Evolutionary conservation across 192 early-diverging fungal genomes (phyloP), one percentile per base, ranked within the genome.

Genomic region (Coemansia sp.): DNA sequence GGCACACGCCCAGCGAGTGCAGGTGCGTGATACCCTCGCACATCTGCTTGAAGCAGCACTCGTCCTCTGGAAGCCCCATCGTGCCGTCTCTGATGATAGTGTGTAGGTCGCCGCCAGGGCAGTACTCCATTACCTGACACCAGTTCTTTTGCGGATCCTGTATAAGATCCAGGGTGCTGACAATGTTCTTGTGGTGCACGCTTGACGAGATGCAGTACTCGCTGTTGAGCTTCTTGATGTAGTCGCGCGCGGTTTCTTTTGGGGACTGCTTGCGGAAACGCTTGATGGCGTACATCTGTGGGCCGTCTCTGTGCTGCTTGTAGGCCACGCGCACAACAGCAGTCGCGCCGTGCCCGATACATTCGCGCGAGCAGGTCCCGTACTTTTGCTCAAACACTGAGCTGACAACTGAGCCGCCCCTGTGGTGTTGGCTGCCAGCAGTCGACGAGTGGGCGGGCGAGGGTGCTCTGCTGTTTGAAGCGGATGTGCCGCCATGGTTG

Each of bases 131-230:
- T 15, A 90, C 89, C 65, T 89, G 87, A 74, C 92, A 95, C 89
- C 88, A 92, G 72, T 86, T 87, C 52, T 90, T 83, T 39, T 90
- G 85, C 61, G 94, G 90, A 68, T 98, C 97, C 76, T 95, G 92
- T 40, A 99, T 94, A 65, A 99, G 83, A 79, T 99, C 97, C n/a
- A 98, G 88, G 6, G 95, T 97, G 69, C 88, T 87, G 32, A 99
- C 93, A 37, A 99, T 82, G 76, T 99, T 94, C 67, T 87, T 84
- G 82, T 97, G 95, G 54, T 94, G 86, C 57, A 98, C 84, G 41
- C 91, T 90, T 6, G 94, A 96, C 47, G 89, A 90, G 64, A 99
- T 98, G 82, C 95, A 96, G 74, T 95, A 99, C 82, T 98, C 96
- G 74, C 89, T 87, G 22, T 89, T 91, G 67, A 98, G 84, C 83